Percentiles rank a stretch among this genome's conserved stretches.
phyloP scores from a whole-genome alignment of 164 flowering plant species.

The Stephania cephalantha region DNA sequence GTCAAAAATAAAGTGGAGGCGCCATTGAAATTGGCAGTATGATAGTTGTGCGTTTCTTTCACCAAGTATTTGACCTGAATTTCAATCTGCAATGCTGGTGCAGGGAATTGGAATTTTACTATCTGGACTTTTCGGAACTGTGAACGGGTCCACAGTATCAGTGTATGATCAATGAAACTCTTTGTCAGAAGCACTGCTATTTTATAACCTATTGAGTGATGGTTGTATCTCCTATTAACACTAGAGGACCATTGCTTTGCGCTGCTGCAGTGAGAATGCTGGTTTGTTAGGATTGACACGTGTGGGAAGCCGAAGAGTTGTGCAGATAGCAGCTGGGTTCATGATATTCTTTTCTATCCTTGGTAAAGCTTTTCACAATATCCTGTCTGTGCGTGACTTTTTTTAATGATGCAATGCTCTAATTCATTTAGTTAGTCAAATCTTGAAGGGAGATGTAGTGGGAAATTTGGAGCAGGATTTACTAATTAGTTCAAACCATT shows the following conservation, averaged over 20 bases:
- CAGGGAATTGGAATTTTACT: slow-evolving; percentile 77
- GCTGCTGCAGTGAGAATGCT: slow-evolving; percentile 66
- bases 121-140: slow-evolving; percentile 86
- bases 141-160: slow-evolving; percentile 76
- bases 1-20: no score
- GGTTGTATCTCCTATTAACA: not conserved
- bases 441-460: no score
- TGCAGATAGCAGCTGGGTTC: slow-evolving; percentile 68
- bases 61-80: not conserved
- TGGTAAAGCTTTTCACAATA: slow-evolving; percentile 30
- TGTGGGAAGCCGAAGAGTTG: slow-evolving; percentile 85
- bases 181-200: not conserved
- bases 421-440: no score
- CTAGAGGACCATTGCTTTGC: slow-evolving; percentile 7
- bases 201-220: not conserved
- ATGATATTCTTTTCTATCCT: slow-evolving; percentile 80
- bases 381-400: not conserved
- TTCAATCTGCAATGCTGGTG: slow-evolving; percentile 9
- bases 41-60: not conserved
- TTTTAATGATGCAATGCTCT: not conserved
- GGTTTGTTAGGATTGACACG: slow-evolving; percentile 82
- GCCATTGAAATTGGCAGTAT: no score
- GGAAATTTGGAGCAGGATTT: no score
- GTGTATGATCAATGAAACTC: slow-evolving; percentile 46
- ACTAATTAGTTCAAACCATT: not conserved